Evolutionary conservation across 257 asterid genomes (phyloP).

Genomic region (Nicotiana sylvestris): DNA sequence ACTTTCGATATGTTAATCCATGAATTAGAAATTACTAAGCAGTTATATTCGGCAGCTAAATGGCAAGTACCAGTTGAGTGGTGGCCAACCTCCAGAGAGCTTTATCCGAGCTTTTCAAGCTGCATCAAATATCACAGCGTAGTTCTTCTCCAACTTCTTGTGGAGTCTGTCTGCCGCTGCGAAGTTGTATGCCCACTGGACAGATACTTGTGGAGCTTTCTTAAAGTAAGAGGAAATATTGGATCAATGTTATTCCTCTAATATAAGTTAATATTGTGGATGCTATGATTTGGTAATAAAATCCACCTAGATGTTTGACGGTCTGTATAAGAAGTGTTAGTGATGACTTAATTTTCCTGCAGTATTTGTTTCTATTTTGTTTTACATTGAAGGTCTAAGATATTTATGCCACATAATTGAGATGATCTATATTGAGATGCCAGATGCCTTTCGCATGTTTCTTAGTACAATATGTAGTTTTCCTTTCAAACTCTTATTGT

Average conservation of each 20-base stretch:
- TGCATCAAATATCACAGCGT: constrained; percentile 28
- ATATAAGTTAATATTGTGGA: not conserved
- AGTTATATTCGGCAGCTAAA: constrained; percentile 41
- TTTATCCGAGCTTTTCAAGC: constrained; percentile 52
- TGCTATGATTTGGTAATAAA: not conserved
- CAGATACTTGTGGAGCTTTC: not conserved
- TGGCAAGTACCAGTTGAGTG: constrained; percentile 60
- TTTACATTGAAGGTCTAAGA: not conserved
- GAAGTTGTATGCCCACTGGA: not conserved
- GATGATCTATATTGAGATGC: not conserved
- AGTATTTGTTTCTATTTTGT: not conserved
- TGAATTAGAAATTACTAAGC: not conserved
- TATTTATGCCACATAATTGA: not conserved
- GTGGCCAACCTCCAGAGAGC: constrained; percentile 78
- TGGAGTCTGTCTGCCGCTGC: not conserved
- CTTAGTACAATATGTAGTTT: not conserved
- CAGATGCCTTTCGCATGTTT: not conserved
- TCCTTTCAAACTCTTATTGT: not conserved
- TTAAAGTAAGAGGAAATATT: not conserved
- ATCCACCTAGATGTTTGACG: not conserved
- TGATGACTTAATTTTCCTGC: not conserved
- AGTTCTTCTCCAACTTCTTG: not conserved
- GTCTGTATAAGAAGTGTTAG: not conserved
- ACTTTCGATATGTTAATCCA: not conserved
- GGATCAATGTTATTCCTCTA: not conserved